Evolutionary conservation across 2,329 filamentous ascomycete species (phyloP).

Genomic region (Ophiobolus disseminans): DNA sequence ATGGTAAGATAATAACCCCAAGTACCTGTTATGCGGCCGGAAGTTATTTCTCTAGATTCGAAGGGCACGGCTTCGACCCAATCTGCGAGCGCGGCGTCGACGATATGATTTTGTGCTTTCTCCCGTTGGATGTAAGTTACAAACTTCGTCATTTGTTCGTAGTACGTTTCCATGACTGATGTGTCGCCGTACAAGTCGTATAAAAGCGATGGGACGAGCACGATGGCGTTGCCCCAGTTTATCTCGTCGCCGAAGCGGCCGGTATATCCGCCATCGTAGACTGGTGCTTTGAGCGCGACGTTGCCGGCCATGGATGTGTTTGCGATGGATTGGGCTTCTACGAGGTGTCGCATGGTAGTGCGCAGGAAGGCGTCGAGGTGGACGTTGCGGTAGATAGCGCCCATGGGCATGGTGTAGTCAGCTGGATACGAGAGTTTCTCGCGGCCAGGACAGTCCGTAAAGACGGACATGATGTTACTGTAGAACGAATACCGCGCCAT

Average conservation of each 20-base stretch:
- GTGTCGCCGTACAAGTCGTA: conserved; percentile 5
- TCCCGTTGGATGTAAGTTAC: conserved; percentile 4
- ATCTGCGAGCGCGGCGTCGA: conserved; percentile 2
- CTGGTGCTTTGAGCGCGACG: conserved; percentile 2
- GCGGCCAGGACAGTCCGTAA: conserved; percentile 1
- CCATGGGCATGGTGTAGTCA: not conserved
- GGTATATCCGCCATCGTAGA: conserved; percentile 3
- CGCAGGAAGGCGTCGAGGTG: conserved; percentile 7
- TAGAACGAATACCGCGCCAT: conserved; percentile 1
- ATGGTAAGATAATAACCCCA: conserved; percentile 6
- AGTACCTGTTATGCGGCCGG: conserved; percentile 4
- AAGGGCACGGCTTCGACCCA: conserved; percentile 6
- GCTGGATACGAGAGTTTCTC: conserved; percentile 3
- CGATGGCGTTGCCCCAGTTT: conserved; percentile 4
- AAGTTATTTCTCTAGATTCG: not conserved
- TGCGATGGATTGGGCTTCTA: conserved; percentile 5
- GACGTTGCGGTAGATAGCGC: conserved; percentile 4
- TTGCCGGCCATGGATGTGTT: conserved; percentile 4
- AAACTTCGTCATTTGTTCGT: conserved; percentile 4
- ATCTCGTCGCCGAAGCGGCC: conserved; percentile 4
- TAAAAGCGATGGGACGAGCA: conserved; percentile 1
- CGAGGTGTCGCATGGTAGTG: conserved; percentile 5
- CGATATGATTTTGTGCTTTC: not conserved
- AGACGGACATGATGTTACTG: conserved; percentile 1
- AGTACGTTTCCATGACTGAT: conserved; percentile 1